Evolutionary conservation across 257 asterid genomes (phyloP).

Genomic region (Fraxinus pennsylvanica): DNA sequence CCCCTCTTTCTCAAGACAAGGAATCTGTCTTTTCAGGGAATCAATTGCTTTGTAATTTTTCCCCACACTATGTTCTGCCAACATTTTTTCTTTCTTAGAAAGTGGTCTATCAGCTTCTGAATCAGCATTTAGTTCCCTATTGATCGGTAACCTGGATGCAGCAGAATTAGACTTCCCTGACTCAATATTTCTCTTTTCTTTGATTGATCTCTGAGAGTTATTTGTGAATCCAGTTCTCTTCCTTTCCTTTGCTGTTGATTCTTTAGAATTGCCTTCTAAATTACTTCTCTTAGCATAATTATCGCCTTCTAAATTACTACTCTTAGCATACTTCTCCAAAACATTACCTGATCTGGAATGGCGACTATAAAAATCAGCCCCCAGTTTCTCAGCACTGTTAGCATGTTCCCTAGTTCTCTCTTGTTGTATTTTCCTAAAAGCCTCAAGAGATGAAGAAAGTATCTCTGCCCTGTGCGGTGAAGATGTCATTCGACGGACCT

Average conservation of each 20-base stretch:
- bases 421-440: conserved; percentile 87
- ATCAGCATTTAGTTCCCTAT: conserved; percentile 42
- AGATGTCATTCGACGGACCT: conserved; percentile 99
- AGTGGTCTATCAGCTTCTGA: conserved; percentile 47
- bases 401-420: conserved; percentile 61
- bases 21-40: conserved; percentile 46
- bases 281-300: conserved; percentile 36
- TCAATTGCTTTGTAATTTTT: conserved; percentile 58
- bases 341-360: conserved; percentile 39
- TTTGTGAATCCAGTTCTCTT: conserved; percentile 47
- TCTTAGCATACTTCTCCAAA: conserved; percentile 36
- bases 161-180: conserved; percentile 44
- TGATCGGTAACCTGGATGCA: conserved; percentile 49
- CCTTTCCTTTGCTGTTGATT: conserved; percentile 33
- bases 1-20: conserved; percentile 62
- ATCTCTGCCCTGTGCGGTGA: conserved; percentile 99
- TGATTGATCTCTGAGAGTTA: conserved; percentile 43
- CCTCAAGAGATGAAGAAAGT: conserved; percentile 95
- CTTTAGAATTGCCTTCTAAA: conserved; percentile 41
- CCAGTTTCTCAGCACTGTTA: conserved; percentile 38
- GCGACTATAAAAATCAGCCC: conserved; percentile 44
- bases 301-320: conserved; percentile 38
- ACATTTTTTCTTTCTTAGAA: conserved; percentile 52
- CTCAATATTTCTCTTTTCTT: conserved; percentile 55
- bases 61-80: conserved; percentile 41